A percentile compares a stretch with the other conserved stretches of the same genome.
Evolutionary conservation across 805 yeast species (phyloP).

Genomic region (Teunomyces gatunensis): DNA sequence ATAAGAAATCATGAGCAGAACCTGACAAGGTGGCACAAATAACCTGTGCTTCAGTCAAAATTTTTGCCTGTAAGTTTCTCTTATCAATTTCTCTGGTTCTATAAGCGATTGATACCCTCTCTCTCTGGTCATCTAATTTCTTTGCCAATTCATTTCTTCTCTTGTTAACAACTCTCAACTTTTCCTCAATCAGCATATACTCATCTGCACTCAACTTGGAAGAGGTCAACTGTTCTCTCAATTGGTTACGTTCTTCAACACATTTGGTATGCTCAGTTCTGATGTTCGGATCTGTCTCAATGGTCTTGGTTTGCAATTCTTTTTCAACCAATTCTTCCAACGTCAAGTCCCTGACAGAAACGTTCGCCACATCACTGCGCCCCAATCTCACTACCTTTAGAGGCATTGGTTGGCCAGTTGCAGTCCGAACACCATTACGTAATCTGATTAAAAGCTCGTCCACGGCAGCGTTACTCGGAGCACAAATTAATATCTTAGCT

Average conservation of each 20-base stretch:
- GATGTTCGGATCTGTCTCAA: slow-evolving; percentile 46
- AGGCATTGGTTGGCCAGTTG: slow-evolving; percentile 49
- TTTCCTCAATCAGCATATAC: slow-evolving; percentile 46
- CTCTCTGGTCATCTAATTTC: slow-evolving; percentile 76
- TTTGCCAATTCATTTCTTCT: slow-evolving; percentile 68
- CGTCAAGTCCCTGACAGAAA: slow-evolving; percentile 76
- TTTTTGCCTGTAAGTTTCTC: slow-evolving; percentile 68
- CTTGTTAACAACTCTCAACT: slow-evolving; percentile 55
- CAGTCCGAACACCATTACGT: slow-evolving; percentile 62
- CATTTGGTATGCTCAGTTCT: slow-evolving; percentile 51
- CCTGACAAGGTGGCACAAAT: slow-evolving; percentile 93
- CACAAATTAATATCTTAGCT: slow-evolving; percentile 79
- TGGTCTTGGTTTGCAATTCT: slow-evolving; percentile 40
- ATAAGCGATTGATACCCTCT: slow-evolving; percentile 60
- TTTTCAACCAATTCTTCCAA: slow-evolving; percentile 82
- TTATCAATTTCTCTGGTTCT: slow-evolving; percentile 78
- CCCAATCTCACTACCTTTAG: slow-evolving; percentile 87
- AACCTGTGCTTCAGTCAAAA: slow-evolving; percentile 73
- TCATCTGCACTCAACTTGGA: slow-evolving; percentile 36
- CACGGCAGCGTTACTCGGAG: slow-evolving; percentile 98
- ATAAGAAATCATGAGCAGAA: slow-evolving; percentile 84
- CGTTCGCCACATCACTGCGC: slow-evolving; percentile 80
- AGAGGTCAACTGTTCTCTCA: slow-evolving; percentile 41
- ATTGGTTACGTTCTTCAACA: slow-evolving; percentile 54
- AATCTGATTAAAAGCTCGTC: slow-evolving; percentile 89